Evolutionary conservation across 306 rosid species (phyloP).

Genomic region (Inga oerstediana): DNA sequence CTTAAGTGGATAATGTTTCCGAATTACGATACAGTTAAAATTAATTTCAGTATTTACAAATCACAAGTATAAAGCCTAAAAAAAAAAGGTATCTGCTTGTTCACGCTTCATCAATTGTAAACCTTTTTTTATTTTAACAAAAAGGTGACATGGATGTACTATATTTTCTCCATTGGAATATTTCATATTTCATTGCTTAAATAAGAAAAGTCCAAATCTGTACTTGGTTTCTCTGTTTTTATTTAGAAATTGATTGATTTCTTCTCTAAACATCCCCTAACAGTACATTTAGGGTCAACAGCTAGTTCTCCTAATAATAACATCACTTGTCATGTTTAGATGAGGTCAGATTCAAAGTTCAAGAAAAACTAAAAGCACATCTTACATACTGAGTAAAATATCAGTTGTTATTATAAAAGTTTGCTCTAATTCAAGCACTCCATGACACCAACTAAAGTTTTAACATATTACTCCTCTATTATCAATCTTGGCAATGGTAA

Average conservation of each 20-base stretch:
- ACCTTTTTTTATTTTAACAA: neutral
- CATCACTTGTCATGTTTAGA: fast-evolving
- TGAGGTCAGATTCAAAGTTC: neutral
- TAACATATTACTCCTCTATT: too few relatives aligned
- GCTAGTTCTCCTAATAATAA: too few relatives aligned
- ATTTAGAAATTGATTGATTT: neutral
- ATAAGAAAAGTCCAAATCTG: neutral
- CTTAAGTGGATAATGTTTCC: neutral
- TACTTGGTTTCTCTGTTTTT: neutral
- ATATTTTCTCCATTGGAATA: neutral
- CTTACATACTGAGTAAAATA: neutral
- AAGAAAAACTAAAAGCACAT: neutral
- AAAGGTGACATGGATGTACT: neutral
- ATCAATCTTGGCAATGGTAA: neutral
- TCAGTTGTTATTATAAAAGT: neutral
- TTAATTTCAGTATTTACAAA: neutral
- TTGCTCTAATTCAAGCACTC: neutral
- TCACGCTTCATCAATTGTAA: neutral
- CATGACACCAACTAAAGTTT: neutral
- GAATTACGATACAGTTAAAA: neutral
- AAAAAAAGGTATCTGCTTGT: neutral
- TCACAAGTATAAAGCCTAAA: neutral
- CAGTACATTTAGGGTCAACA: too few relatives aligned
- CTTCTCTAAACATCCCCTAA: too few relatives aligned
- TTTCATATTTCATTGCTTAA: neutral